phyloP scores from a whole-genome alignment of 2,329 filamentous ascomycete genomes.

The Akanthomyces uredinophilus region DNA sequence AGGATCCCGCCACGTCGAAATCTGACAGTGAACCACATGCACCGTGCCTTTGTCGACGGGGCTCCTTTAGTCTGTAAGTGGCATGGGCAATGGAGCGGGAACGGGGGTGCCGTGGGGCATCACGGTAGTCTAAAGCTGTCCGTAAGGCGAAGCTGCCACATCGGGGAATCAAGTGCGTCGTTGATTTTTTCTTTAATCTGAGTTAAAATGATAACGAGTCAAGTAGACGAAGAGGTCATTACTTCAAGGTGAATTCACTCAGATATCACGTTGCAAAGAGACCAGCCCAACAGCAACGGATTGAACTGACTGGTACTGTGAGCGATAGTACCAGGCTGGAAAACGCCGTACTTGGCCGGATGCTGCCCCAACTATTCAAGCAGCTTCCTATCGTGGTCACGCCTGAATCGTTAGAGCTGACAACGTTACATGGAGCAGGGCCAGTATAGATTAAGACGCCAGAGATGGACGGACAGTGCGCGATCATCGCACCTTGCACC shows the following conservation, averaged over 20 bases:
- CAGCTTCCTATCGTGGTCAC: constrained; percentile 5
- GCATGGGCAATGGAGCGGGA: background rate
- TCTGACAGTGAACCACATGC: background rate
- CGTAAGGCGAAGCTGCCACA: background rate
- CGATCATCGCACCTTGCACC: background rate
- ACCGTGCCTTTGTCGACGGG: background rate
- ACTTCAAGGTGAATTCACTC: background rate
- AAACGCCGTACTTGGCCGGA: constrained; percentile 7
- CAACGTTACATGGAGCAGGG: constrained; percentile 11
- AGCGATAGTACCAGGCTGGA: background rate
- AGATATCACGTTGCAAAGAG: background rate
- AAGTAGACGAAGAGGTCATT: background rate
- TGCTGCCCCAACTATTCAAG: background rate
- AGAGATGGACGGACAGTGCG: background rate
- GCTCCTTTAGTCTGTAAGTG: background rate
- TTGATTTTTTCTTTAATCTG: background rate
- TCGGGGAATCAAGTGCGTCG: background rate
- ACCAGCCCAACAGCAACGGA: too few species aligned
- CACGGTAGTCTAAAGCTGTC: too few species aligned
- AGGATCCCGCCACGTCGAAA: background rate
- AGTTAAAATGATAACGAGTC: background rate
- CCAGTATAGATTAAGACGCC: background rate
- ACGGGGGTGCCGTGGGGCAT: background rate
- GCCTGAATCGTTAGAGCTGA: background rate
- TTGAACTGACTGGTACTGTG: background rate